These are phyloP conservation scores for Fragosphaeria purpurea DNA, from an alignment of 2,329 filamentous ascomycete genomes.

Conservation along the genomic window DNA sequence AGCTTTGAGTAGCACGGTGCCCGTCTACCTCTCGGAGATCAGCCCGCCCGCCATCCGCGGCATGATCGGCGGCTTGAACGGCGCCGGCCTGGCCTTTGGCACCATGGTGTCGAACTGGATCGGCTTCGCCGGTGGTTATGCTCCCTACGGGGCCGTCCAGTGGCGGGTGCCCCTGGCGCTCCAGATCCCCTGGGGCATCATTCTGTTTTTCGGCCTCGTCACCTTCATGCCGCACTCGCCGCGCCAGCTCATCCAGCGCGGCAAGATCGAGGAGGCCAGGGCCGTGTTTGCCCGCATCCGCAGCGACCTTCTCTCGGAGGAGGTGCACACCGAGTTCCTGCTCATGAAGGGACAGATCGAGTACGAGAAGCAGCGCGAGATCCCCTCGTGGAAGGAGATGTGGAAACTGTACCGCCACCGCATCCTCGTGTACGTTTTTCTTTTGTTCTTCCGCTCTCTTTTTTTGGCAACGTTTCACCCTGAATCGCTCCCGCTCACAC, in stretches of 20 bases:
- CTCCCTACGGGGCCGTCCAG: slow-evolving; percentile 40
- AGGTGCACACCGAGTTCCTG: slow-evolving; percentile 39
- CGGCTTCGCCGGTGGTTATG: slow-evolving; percentile 43
- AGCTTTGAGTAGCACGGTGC: slow-evolving; percentile 40
- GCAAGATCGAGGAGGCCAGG: slow-evolving; percentile 37
- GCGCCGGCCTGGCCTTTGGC: slow-evolving; percentile 44
- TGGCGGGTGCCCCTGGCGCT: slow-evolving; percentile 46
- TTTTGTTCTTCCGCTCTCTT: background rate
- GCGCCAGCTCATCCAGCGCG: slow-evolving; percentile 38
- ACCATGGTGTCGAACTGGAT: slow-evolving; percentile 50
- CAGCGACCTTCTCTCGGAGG: slow-evolving; percentile 31
- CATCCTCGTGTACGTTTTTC: slow-evolving; percentile 30
- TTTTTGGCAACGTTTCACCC: no score
- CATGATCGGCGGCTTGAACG: slow-evolving; percentile 43
- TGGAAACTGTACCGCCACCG: slow-evolving; percentile 41
- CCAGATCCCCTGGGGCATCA: slow-evolving; percentile 45
- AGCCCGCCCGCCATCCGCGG: slow-evolving; percentile 37
- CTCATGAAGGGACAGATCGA: slow-evolving; percentile 45
- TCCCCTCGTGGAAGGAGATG: slow-evolving; percentile 41
- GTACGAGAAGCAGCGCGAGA: slow-evolving; percentile 46
- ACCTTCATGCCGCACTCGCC: slow-evolving; percentile 49
- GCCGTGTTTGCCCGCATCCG: slow-evolving; percentile 37
- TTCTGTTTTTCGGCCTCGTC: slow-evolving; percentile 41
- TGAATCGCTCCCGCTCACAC: no score
- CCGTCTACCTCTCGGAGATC: slow-evolving; percentile 46